These are phyloP conservation scores for Fusarium sp. DNA, from an alignment of 2,329 filamentous ascomycete genomes.

Conservation along the genomic window DNA sequence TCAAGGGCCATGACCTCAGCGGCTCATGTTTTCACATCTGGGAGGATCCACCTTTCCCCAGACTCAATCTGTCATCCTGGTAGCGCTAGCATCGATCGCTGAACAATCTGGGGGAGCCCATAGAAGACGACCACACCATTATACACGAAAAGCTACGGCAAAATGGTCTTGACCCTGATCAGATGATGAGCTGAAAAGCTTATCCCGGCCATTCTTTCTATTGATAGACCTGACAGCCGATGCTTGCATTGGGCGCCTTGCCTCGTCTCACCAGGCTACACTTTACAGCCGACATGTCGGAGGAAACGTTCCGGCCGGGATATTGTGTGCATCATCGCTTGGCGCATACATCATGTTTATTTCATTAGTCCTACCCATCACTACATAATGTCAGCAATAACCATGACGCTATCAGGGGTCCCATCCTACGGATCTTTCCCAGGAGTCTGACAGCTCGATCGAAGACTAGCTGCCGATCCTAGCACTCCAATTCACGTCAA, in stretches of 20 bases:
- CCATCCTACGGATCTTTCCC: background rate
- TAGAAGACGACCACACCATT: background rate
- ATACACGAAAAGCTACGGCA: background rate
- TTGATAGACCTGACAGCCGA: too few relatives aligned
- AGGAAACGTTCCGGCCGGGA: background rate
- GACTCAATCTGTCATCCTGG: background rate
- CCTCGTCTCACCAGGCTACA: too few relatives aligned
- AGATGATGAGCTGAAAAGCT: background rate
- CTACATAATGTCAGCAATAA: background rate
- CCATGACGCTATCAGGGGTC: background rate
- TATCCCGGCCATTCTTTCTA: rapidly evolving
- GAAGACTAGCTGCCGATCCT: background rate
- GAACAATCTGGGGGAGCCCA: too few relatives aligned
- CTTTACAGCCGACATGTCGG: background rate
- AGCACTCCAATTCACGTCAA: background rate
- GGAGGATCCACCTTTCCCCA: background rate
- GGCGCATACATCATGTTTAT: background rate
- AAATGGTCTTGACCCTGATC: rapidly evolving
- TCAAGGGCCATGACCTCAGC: background rate
- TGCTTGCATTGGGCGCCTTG: too few relatives aligned
- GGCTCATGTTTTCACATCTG: background rate
- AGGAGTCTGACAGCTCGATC: background rate
- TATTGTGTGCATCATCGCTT: background rate
- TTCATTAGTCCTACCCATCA: background rate
- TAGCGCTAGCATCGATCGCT: background rate